Conservation (phyloP, 2,329 filamentous ascomycete species). For the Chaetomium sp. region DNA sequence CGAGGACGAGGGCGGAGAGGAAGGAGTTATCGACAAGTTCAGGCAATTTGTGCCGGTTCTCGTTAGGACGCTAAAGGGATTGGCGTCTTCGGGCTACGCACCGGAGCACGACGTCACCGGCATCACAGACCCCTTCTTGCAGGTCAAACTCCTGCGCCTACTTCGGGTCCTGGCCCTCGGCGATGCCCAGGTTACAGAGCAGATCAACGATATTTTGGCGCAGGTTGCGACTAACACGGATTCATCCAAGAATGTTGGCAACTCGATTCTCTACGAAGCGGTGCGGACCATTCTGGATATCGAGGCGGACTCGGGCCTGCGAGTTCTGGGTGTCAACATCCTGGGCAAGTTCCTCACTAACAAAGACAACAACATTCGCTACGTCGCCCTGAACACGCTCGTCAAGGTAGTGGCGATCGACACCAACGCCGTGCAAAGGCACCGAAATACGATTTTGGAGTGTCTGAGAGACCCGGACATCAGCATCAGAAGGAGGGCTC, state of each 20-base stretch:
- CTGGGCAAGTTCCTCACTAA: constrained; percentile 98
- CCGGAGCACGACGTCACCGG: constrained; percentile 98
- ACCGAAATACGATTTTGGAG: constrained; percentile 96
- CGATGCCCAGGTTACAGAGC: constrained; percentile 84
- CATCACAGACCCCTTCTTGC: constrained; percentile 95
- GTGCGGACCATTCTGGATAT: constrained; percentile 97
- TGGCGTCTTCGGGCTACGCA: constrained; percentile 94
- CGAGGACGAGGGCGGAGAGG: constrained; percentile 87
- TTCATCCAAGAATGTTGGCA: constrained; percentile 96
- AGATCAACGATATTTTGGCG: constrained; percentile 97
- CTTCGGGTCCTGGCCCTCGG: constrained; percentile 84
- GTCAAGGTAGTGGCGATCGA: constrained; percentile 98
- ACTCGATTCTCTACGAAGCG: constrained; percentile 96
- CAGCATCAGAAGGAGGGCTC: constrained; percentile 90
- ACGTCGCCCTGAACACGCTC: constrained; percentile 93
- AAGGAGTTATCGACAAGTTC: constrained; percentile 88
- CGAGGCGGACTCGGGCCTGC: constrained; percentile 90
- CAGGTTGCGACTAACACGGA: constrained; percentile 98
- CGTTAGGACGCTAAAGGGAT: constrained; percentile 86
- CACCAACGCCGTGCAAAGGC: constrained; percentile 94
- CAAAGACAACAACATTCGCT: constrained; percentile 98
- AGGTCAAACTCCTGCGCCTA: constrained; percentile 91
- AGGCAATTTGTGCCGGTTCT: constrained; percentile 80
- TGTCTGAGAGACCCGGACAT: constrained; percentile 97
- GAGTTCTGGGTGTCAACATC: constrained; percentile 96